These are phyloP conservation scores for Fomitopsis pinicola DNA, from an alignment of 1,284 basidiomycete genomes.

Conservation along the genomic window DNA sequence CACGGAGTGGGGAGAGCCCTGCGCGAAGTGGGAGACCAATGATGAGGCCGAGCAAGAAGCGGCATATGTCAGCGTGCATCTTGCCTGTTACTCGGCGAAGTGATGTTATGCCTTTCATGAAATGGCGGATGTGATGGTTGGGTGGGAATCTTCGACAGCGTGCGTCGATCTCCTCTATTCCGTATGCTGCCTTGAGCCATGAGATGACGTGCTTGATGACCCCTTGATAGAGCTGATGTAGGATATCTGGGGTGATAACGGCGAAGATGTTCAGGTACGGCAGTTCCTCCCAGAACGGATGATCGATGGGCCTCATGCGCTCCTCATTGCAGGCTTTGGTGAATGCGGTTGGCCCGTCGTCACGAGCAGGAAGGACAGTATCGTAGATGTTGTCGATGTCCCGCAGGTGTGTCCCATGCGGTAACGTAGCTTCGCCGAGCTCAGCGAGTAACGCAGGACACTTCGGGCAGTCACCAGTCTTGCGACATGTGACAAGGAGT, in stretches of 20 bases:
- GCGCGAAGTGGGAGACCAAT: too few relatives aligned
- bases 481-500: constrained; percentile 10
- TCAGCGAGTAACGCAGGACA: not conserved
- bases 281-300: constrained; percentile 34
- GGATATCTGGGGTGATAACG: constrained; percentile 30
- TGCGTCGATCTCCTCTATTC: constrained; percentile 30
- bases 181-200: constrained; percentile 22
- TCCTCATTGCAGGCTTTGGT: not conserved
- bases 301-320: constrained; percentile 7
- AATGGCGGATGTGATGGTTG: constrained; percentile 18
- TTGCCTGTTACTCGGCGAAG: constrained; percentile 13
- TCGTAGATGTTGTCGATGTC: not conserved
- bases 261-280: constrained; percentile 30
- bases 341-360: not conserved
- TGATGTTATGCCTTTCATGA: not conserved
- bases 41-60: too few relatives aligned
- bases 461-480: constrained; percentile 5
- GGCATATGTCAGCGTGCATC: too few relatives aligned
- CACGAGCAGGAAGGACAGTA: not conserved
- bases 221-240: constrained; percentile 17
- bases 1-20: too few relatives aligned
- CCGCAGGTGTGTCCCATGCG: not conserved
- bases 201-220: constrained; percentile 32
- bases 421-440: too few relatives aligned
- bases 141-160: constrained; percentile 26